phyloP scores from a whole-genome alignment of 352 stramenopile genomes.

The Globisporangium megalacanthum region DNA sequence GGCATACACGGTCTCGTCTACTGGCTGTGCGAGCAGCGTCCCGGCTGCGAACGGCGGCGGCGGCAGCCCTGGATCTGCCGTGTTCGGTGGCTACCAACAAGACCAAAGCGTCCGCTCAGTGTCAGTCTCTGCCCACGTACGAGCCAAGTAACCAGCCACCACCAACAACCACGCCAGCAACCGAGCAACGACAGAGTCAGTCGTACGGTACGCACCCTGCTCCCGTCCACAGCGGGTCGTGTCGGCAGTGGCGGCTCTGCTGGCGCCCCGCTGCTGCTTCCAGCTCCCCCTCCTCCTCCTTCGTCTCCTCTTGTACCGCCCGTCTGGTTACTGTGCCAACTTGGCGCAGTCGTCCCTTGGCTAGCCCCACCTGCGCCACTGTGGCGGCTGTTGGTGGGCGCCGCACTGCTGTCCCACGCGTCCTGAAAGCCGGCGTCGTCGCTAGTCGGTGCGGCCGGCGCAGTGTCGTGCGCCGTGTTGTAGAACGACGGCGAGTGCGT shows the following conservation, averaged over 20 bases:
- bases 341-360: not conserved
- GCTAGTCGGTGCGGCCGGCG: conserved; percentile 11
- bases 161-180: too few species aligned
- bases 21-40: conserved; percentile 48
- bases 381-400: not conserved
- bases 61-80: conserved; percentile 35
- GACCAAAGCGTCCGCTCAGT: not conserved
- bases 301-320: not conserved
- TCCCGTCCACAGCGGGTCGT: too few species aligned
- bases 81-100: not conserved
- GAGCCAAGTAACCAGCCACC: not conserved
- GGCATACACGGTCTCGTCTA: conserved; percentile 57
- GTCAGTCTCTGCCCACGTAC: not conserved
- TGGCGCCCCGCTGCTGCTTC: too few species aligned
- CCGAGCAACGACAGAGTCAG: not conserved
- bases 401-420: not conserved
- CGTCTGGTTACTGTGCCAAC: not conserved
- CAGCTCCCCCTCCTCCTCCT: too few species aligned
- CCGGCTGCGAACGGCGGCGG: conserved; percentile 54
- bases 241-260: too few species aligned
- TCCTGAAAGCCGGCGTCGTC: conserved; percentile 34
- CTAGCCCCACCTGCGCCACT: not conserved
- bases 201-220: too few species aligned
- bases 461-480: conserved; percentile 36
- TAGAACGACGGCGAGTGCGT: conserved; percentile 59